phyloP scores from a whole-genome alignment of 257 asterid species.

The Solanum rostratum region DNA sequence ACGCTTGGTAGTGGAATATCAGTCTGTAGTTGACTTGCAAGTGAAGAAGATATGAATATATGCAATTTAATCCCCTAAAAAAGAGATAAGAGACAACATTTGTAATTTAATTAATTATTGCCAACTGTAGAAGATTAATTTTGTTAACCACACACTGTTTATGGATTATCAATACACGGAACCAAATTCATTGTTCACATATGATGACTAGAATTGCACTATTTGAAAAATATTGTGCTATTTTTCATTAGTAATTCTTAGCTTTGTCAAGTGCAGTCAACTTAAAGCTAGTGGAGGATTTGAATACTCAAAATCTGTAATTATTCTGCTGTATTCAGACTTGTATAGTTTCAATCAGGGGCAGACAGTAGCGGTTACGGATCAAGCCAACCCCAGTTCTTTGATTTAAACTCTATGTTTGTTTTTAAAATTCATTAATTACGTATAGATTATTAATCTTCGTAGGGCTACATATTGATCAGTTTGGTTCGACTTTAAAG shows the following conservation, averaged over 20 bases:
- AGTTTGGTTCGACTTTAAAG: too few relatives aligned
- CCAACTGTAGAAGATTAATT: not conserved
- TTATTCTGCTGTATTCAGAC: not conserved
- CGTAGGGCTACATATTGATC: too few relatives aligned
- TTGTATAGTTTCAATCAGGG: not conserved
- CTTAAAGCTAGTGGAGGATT: not conserved
- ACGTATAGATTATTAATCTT: not conserved
- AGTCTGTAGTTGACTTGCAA: not conserved
- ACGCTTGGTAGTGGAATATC: not conserved
- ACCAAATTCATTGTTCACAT: not conserved
- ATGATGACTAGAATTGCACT: not conserved
- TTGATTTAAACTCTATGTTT: not conserved
- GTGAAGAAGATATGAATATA: not conserved
- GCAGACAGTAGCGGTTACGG: not conserved
- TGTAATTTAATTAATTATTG: not conserved
- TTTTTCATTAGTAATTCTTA: not conserved
- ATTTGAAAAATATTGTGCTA: not conserved
- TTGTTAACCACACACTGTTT: not conserved
- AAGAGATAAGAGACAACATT: not conserved
- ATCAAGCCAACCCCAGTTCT: not conserved
- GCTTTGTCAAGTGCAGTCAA: not conserved
- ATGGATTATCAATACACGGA: not conserved
- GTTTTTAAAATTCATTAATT: not conserved
- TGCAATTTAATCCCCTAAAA: not conserved
- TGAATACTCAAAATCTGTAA: not conserved